Evolutionary conservation across 2,329 filamentous ascomycete species (phyloP).

Genomic region (Fusarium concolor): DNA sequence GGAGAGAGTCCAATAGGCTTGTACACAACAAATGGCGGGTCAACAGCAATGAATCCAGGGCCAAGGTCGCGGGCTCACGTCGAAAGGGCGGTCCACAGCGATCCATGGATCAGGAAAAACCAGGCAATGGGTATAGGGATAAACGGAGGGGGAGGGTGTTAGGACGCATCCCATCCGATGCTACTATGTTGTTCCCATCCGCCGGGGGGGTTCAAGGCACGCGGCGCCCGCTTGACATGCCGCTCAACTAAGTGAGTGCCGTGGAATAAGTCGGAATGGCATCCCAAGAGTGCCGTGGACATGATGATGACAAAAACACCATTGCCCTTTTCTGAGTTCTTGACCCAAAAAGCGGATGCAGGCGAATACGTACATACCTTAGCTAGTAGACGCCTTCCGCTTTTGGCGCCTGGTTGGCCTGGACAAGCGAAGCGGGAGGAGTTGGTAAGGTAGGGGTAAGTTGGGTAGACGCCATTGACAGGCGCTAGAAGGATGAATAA

Average conservation of each 20-base stretch:
- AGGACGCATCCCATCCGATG: conserved; percentile 17
- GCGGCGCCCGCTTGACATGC: conserved; percentile 42
- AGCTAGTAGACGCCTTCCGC: conserved; percentile 43
- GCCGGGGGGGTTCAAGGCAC: conserved; percentile 11
- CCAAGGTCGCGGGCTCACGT: conserved; percentile 39
- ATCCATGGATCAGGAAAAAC: conserved; percentile 31
- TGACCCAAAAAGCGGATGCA: conserved; percentile 30
- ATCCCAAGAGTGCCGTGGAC: conserved; percentile 27
- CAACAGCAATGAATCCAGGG: conserved; percentile 36
- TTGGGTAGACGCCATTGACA: conserved; percentile 36
- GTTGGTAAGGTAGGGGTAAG: conserved; percentile 15
- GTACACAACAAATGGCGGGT: conserved; percentile 23
- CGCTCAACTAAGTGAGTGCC: conserved; percentile 37
- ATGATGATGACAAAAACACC: conserved; percentile 10
- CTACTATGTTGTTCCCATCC: conserved; percentile 2
- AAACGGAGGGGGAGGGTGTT: conserved; percentile 14
- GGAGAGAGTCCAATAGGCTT: conserved; percentile 18
- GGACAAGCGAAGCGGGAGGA: conserved; percentile 33
- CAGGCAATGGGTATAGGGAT: conserved; percentile 8
- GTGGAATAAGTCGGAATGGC: conserved; percentile 31
- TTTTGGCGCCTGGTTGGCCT: conserved; percentile 39
- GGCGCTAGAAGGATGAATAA: conserved; percentile 38
- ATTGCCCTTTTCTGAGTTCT: not conserved
- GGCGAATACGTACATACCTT: conserved; percentile 19
- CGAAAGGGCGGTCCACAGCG: conserved; percentile 31